Evolutionary conservation across 768 basidiomycete species (phyloP), one percentile per base, ranked within the genome.

Genomic region (Aureoboletus auriporus): DNA sequence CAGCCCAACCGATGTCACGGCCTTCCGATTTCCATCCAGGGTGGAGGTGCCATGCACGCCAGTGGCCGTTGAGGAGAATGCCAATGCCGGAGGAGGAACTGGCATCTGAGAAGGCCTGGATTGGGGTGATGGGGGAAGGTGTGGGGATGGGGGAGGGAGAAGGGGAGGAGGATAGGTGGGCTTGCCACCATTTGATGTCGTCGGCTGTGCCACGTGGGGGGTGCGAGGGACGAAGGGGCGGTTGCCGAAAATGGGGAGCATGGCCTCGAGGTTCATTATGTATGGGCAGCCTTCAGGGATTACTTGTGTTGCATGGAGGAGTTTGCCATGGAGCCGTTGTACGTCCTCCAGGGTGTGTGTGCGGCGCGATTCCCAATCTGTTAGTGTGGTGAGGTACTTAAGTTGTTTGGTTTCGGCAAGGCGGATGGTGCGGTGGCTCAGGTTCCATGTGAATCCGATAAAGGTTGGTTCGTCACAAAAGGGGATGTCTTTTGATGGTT

Each of bases 391-490:
- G 16, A 33, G 13, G 27, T 45, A 38, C 10, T 38, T 45, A 7
- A 0, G 12, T 1, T 16, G 5, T 5, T 45, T 37, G 1, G 17
- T 0, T 4, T 38, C 12, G 0, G 38, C 5, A 0, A 50, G 38
- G 0, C 1, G 0, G 2, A 49, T 42, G 1, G 44, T 50, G 1
- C 2, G 20, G 6, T n/a, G 1, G 1, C 6, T 2, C 0, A 50
- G 14, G 28, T 44, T n/a, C 43, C 49, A 50, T 0, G 42, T 9
- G 36, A 73, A 61, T 1, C 71, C 61, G 0, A 69, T 58, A 50
- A 63, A 75, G 2, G 39, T 17, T 4, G 60, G 50, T 2, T 2
- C 8, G 5, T 31, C 9, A 7, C 13, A 46, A 8, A 46, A 46
- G 0, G 35, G 44, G 16, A 29, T 38, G 12, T 45, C 44, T 7